Conservation (phyloP, 352 stramenopile species). For the Pythium utonaiense region DNA sequence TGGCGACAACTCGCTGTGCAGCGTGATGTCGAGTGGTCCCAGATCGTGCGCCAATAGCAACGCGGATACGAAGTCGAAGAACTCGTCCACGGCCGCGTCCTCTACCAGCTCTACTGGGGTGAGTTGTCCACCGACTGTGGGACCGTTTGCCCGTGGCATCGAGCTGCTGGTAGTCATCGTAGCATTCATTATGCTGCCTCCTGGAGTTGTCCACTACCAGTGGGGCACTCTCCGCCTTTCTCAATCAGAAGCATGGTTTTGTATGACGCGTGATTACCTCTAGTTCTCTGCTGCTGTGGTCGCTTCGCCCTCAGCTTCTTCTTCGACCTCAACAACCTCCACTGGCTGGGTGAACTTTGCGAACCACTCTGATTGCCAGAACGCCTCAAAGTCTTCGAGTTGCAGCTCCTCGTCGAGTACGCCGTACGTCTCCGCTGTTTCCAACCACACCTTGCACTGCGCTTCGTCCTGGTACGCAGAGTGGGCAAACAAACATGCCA, state of each 20-base stretch:
- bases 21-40: neutral
- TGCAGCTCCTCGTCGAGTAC: slow-evolving; percentile 75
- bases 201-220: too few relatives aligned
- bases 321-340: slow-evolving; percentile 21
- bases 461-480: slow-evolving; percentile 57
- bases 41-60: neutral
- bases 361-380: slow-evolving; percentile 58
- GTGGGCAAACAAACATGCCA: slow-evolving; percentile 63
- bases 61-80: neutral
- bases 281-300: neutral
- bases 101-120: too few relatives aligned
- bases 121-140: too few relatives aligned
- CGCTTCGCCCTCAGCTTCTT: neutral
- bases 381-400: slow-evolving; percentile 45
- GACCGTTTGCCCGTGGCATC: too few relatives aligned
- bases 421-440: slow-evolving; percentile 78
- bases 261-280: too few relatives aligned
- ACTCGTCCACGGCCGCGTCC: neutral
- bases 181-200: too few relatives aligned
- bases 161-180: too few relatives aligned
- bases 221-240: neutral
- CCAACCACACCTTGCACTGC: slow-evolving; percentile 70
- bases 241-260: too few relatives aligned
- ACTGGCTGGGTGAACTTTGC: slow-evolving; percentile 45
- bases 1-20: neutral